Percentiles rank a stretch among this genome's conserved stretches.
These are phyloP conservation scores for Arctium lappa DNA, from an alignment of 129 eudicot species.

Conservation along the genomic window DNA sequence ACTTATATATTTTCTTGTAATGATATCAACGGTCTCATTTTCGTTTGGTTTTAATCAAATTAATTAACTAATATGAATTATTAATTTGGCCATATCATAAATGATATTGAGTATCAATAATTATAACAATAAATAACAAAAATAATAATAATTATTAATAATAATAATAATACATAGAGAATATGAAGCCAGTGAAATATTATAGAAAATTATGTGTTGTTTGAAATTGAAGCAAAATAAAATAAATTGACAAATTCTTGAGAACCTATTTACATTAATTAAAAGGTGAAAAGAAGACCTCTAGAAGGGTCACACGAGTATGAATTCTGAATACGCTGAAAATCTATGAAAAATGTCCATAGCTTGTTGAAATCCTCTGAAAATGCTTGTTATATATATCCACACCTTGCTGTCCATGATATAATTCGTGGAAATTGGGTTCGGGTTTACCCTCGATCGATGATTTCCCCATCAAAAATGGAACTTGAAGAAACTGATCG, in stretches of 20 bases:
- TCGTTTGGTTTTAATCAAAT: not conserved
- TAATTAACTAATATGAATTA: not conserved
- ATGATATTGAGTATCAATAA: not conserved
- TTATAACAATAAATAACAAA: not conserved
- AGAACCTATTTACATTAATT: slow-evolving; percentile 65
- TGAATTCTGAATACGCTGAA: slow-evolving; percentile 27
- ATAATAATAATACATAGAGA: slow-evolving; percentile 17
- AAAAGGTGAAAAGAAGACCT: slow-evolving; percentile 18
- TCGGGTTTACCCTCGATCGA: slow-evolving; percentile 44
- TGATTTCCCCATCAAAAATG: slow-evolving; percentile 48
- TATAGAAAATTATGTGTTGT: slow-evolving; percentile 15
- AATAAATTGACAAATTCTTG: slow-evolving; percentile 25
- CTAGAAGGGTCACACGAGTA: slow-evolving; percentile 49
- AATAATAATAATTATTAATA: not conserved
- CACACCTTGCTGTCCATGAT: slow-evolving; percentile 33
- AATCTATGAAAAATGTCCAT: slow-evolving; percentile 62
- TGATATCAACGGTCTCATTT: not conserved
- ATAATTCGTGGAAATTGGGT: slow-evolving; percentile 24
- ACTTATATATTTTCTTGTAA: not conserved
- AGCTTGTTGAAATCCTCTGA: slow-evolving; percentile 65
- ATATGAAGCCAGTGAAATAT: slow-evolving; percentile 17
- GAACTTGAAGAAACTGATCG: slow-evolving; percentile 63
- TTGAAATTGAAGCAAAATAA: slow-evolving; percentile 26
- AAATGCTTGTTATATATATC: slow-evolving; percentile 63
- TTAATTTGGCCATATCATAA: not conserved